phyloP scores from a whole-genome alignment of 1,139 yeast genomes.

The Blastobotrys malaysiensis region DNA sequence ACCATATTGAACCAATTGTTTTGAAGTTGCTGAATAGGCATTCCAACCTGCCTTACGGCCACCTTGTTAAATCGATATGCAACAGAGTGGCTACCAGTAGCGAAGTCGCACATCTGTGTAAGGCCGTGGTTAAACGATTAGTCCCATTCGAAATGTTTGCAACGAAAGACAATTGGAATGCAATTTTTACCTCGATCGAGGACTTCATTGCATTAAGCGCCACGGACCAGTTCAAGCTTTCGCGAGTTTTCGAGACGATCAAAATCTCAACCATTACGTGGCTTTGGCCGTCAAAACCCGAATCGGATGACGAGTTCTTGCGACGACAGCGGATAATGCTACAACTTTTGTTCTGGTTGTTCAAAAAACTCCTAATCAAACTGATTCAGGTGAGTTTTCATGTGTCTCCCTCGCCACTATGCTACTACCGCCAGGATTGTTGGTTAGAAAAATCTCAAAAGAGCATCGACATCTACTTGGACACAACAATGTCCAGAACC shows the following conservation, averaged over 20 bases:
- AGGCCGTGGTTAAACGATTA: constrained; percentile 28
- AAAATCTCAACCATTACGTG: constrained; percentile 42
- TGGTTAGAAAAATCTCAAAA: constrained; percentile 48
- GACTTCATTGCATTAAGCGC: constrained; percentile 36
- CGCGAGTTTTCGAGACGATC: constrained; percentile 32
- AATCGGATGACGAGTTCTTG: constrained; percentile 9
- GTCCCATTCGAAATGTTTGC: constrained; percentile 59
- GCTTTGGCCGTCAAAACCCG: constrained; percentile 29
- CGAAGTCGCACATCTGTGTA: constrained; percentile 14
- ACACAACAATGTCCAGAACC: constrained; percentile 8
- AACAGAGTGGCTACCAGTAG: not conserved
- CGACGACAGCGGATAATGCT: constrained; percentile 32
- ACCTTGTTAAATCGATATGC: constrained; percentile 3
- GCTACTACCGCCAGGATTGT: constrained; percentile 52
- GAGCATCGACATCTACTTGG: constrained; percentile 17
- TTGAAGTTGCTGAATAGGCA: not conserved
- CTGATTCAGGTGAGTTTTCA: constrained; percentile 58
- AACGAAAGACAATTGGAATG: constrained; percentile 41
- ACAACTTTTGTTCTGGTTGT: constrained; percentile 55
- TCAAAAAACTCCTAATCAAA: constrained; percentile 42
- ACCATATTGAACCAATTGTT: not conserved
- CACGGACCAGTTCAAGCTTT: constrained; percentile 30
- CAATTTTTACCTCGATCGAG: constrained; percentile 38
- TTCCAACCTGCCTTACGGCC: constrained; percentile 4
- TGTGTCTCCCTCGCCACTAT: constrained; percentile 46